Conservation (phyloP, 192 early-diverging fungal species). For the Coemansia umbellata region DNA sequence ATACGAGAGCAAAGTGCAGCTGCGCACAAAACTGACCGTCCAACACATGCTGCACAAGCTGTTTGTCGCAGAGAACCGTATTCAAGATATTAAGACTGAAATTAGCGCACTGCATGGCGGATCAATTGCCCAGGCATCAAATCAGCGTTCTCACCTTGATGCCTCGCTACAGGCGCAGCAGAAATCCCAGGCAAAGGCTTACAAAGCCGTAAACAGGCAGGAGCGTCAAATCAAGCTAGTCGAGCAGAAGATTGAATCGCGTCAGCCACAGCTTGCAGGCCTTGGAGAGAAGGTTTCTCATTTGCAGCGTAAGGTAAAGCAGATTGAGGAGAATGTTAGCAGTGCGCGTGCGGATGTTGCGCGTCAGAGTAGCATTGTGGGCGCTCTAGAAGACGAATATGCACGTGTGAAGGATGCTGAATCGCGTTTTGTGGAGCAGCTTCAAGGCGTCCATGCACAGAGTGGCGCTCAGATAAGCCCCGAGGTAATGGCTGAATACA, state of each 20-base stretch:
- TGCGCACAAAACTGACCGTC: constrained; percentile 59
- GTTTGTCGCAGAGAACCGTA: constrained; percentile 78
- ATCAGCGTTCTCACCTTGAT: constrained; percentile 54
- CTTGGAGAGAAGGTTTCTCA: constrained; percentile 75
- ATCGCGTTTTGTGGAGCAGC: constrained; percentile 51
- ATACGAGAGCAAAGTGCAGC: constrained; percentile 68
- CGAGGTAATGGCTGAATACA: constrained; percentile 54
- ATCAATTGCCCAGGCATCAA: constrained; percentile 34
- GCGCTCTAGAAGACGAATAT: constrained; percentile 54
- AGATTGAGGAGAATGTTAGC: constrained; percentile 57
- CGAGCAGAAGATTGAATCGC: constrained; percentile 68
- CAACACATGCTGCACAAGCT: constrained; percentile 86
- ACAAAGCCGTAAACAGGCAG: constrained; percentile 64
- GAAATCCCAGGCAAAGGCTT: constrained; percentile 63
- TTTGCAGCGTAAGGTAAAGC: constrained; percentile 61
- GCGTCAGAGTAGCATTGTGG: constrained; percentile 53
- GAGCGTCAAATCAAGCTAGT: constrained; percentile 74
- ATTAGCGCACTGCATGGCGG: constrained; percentile 56
- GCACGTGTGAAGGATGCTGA: constrained; percentile 53
- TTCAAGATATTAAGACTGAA: constrained; percentile 55
- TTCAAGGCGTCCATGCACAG: constrained; percentile 26
- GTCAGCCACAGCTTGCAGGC: constrained; percentile 34
- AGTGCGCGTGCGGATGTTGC: constrained; percentile 52
- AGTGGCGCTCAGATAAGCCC: constrained; percentile 32
- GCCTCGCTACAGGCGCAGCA: constrained; percentile 63